A percentile compares a stretch with the other conserved stretches of the same genome.
phyloP scores from a whole-genome alignment of 306 rosid species.

The Carpinus fangiana region DNA sequence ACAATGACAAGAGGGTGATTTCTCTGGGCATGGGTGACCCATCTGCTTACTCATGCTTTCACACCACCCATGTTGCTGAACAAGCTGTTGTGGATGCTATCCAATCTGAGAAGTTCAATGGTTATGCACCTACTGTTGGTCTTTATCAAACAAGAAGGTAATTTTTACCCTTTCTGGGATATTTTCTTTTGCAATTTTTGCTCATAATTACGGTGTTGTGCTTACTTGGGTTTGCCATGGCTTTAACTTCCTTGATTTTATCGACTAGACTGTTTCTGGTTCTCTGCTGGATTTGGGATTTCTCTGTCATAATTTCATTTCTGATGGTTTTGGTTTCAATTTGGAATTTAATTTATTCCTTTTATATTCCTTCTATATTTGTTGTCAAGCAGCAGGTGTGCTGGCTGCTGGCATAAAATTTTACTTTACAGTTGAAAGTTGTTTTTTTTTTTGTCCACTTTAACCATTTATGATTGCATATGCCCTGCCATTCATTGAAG shows the following conservation, averaged over 20 bases:
- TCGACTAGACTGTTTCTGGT: not conserved
- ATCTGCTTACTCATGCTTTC: constrained; percentile 63
- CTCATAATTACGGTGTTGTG: not conserved
- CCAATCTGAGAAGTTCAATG: constrained; percentile 66
- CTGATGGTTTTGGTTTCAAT: too few species aligned
- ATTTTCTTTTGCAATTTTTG: not conserved
- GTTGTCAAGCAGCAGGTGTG: too few species aligned
- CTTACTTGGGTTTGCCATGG: not conserved
- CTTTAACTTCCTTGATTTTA: constrained; percentile 9
- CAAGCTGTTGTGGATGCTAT: constrained; percentile 61
- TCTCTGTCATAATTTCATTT: too few species aligned
- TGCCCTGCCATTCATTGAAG: too few species aligned
- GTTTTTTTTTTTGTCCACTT: too few species aligned
- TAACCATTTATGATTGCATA: too few species aligned
- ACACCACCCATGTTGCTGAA: constrained; percentile 48
- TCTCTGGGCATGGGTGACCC: constrained; percentile 95
- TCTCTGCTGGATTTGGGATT: too few species aligned
- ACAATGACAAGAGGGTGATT: constrained; percentile 44
- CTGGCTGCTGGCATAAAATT: too few species aligned
- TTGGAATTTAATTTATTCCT: too few species aligned
- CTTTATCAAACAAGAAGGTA: constrained; percentile 78
- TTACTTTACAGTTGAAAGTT: too few species aligned
- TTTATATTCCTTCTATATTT: too few species aligned
- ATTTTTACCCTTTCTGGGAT: not conserved
- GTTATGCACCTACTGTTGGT: constrained; percentile 88